phyloP scores from a whole-genome alignment of 768 basidiomycete species.

The Russula dissimulans region DNA sequence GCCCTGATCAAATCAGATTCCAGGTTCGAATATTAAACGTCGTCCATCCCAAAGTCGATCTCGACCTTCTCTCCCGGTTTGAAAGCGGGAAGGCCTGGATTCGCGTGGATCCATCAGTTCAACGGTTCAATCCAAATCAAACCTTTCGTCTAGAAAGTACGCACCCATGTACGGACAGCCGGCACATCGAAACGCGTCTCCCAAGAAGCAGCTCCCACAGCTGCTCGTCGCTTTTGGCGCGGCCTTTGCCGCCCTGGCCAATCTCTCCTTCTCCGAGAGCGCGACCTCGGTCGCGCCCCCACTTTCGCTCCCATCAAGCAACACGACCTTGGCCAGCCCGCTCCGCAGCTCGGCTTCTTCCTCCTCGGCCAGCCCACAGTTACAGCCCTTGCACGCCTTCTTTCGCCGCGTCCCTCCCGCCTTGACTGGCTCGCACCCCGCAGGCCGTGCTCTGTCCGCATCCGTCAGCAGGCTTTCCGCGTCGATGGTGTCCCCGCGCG shows the following conservation, averaged over 20 bases:
- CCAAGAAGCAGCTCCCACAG: constrained; percentile 95
- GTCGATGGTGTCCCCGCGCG: constrained; percentile 68
- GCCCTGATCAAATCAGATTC: not conserved
- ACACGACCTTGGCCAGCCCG: constrained; percentile 45
- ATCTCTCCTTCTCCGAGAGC: constrained; percentile 53
- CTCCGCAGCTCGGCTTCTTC: constrained; percentile 69
- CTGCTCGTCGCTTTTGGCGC: constrained; percentile 89
- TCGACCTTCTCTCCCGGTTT: constrained; percentile 98
- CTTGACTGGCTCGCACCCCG: constrained; percentile 60
- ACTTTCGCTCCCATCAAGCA: constrained; percentile 55
- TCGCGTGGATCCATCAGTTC: not conserved
- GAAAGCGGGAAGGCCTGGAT: constrained; percentile 90
- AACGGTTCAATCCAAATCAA: too few relatives aligned
- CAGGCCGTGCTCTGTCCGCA: constrained; percentile 72
- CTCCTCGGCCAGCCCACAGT: constrained; percentile 91
- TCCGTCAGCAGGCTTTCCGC: constrained; percentile 76
- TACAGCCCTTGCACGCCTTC: constrained; percentile 93
- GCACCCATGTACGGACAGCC: constrained; percentile 93
- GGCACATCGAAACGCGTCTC: constrained; percentile 95
- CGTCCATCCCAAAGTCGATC: constrained; percentile 83
- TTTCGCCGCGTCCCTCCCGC: constrained; percentile 54
- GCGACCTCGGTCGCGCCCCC: constrained; percentile 51
- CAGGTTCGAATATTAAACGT: constrained; percentile 42
- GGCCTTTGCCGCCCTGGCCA: constrained; percentile 55
- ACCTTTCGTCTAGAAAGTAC: constrained; percentile 27